Base-by-base conservation (phyloP, 1,284 basidiomycete genomes). In the Irpex rosettiformis region DNA sequence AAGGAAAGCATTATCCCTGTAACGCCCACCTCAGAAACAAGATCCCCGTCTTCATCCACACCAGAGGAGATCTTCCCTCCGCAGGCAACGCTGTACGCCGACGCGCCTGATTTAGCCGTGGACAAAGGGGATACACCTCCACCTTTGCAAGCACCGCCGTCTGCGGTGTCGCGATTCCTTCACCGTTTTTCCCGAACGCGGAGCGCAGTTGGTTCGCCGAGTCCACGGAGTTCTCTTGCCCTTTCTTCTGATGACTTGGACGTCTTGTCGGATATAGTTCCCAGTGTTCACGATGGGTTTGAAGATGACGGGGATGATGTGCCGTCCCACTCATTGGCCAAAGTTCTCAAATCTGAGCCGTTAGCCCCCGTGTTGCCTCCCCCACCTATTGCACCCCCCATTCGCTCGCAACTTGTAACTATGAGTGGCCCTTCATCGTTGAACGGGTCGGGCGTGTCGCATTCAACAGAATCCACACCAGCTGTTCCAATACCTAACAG, bases 191-290 rank as follows among this genome's bases (percentile, higher is more conserved):
- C 86, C 28, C 80, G 84, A 13, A 62, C 73, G 3, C 62, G 65
- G 22, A 78, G 73, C 55, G 63, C 77, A 4, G 33, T 61, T 4
- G 64, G 75, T n/a, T 63, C 67, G 37, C 64, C 75, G 3, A 73
- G 71, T 54, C 69, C 78, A 6, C 76, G 77, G 42, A 76, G 73
- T 52, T 82, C 85, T 8, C 69, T 91, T 45, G 80, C 85, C 3
- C 75, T 91, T 21, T 89, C 88, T 5, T 77, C 81, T 2, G 83
- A 88, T 59, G 89, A 91, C 67, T 73, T 91, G 24, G 86, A 89
- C 64, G 90, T 88, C 64, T 76, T 91, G n/a, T 80, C 84, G 8
- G 89, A 91, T 63, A 83, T 89, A 54, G 84, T 85, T 3, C 85
- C 87, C 3, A 81, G 79, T 61, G 78, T 77, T 7, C 71, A 67